phyloP scores from a whole-genome alignment of 495 filamentous ascomycete species.

The Cenococcum geophilum region DNA sequence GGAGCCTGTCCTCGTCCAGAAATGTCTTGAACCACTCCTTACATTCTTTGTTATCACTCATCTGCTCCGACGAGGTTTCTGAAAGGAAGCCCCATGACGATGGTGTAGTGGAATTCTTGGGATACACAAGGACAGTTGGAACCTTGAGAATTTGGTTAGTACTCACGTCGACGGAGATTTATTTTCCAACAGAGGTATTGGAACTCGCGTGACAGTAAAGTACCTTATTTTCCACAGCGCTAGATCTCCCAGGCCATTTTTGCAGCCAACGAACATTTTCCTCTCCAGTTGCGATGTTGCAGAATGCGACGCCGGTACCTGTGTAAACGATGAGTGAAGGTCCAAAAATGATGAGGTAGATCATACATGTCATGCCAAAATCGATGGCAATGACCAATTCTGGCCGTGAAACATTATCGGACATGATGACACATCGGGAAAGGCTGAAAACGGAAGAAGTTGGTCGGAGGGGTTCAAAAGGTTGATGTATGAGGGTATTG shows the following conservation, averaged over 20 bases:
- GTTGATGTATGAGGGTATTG: neutral
- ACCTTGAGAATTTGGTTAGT: slow-evolving; percentile 37
- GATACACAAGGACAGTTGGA: slow-evolving; percentile 50
- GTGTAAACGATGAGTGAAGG: neutral
- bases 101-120: slow-evolving; percentile 37
- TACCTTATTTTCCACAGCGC: slow-evolving; percentile 49
- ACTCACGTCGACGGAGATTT: too few relatives aligned
- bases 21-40: slow-evolving; percentile 58
- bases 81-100: slow-evolving; percentile 55
- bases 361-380: slow-evolving; percentile 54
- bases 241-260: slow-evolving; percentile 52
- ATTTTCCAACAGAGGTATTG: neutral
- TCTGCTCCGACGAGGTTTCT: slow-evolving; percentile 38
- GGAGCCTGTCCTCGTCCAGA: slow-evolving; percentile 44
- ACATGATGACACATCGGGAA: neutral
- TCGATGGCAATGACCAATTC: slow-evolving; percentile 55
- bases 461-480: neutral
- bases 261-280: slow-evolving; percentile 50
- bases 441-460: neutral
- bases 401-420: slow-evolving; percentile 26
- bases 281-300: slow-evolving; percentile 30
- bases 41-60: slow-evolving; percentile 35
- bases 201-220: too few relatives aligned
- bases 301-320: slow-evolving; percentile 49
- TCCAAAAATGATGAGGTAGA: neutral